Evolutionary conservation across 2,329 filamentous ascomycete species (phyloP), one percentile per base, ranked within the genome.

Genomic region (Pseudohalonectria lignicola): DNA sequence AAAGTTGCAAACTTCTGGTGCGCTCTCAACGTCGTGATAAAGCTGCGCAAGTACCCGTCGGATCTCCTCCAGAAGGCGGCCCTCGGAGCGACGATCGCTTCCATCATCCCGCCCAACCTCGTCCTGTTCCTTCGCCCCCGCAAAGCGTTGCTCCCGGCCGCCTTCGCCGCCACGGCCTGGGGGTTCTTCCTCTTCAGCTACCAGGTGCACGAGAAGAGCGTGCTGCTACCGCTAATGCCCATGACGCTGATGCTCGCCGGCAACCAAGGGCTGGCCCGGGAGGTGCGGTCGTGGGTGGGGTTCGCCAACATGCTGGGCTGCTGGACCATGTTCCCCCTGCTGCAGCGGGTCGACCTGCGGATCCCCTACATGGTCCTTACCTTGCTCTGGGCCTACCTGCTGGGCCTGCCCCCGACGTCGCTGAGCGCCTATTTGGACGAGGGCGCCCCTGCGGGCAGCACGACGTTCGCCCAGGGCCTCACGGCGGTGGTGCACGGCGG

Each of bases 1-100:
- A 98, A 98, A 61, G 93, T 98, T 16, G 92, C 92, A 52, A 98
- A 98, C 55, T 82, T 95, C 52, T 98, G 92, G 92, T 98, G 92
- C 55, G 82, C 87, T 4, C 69, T 90, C 40, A 93, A 96, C 55
- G 82, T 92, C 1, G 70, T 93, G 39, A 70, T 94, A 63, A 98
- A 98, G 62, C 74, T 98, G 28, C 75, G 83, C 44, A 65, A 74
- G 15, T 92, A 86, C 47, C 77, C 85, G 1, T 60, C 76, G 3
- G 69, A 73, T 7, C 57, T 86, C 5, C 74, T 98, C 21, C 86
- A 94, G 54, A 76, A 76, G 38, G 74, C 77, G 1, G 86, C 92
- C 2, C 69, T 95, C 2, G 63, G 71, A 1, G 72, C 81, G 2
- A 98, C 92, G 0, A 63, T 93, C 2, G 65, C 69, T 2, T 76